A percentile compares a stretch with the other conserved stretches of the same genome.
phyloP scores from a whole-genome alignment of 2,329 filamentous ascomycete species.

The Ploettnerulaceae sp. region DNA sequence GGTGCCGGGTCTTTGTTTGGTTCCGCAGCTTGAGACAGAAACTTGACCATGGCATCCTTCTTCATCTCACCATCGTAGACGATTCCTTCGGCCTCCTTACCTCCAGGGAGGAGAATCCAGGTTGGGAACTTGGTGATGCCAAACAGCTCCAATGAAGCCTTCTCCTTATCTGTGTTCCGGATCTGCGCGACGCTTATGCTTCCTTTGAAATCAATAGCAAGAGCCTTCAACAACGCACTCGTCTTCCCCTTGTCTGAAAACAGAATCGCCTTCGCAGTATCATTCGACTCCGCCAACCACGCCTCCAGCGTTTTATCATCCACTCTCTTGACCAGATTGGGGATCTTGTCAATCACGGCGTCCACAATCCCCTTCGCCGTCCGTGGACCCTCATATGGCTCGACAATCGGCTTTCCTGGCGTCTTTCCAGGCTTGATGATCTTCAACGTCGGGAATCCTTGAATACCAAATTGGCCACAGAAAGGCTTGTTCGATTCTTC shows the following conservation, averaged over 20 bases:
- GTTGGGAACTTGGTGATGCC: conserved; percentile 74
- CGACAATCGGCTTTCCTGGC: conserved; percentile 70
- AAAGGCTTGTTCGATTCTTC: conserved; percentile 87
- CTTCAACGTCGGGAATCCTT: conserved; percentile 96
- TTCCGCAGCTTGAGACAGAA: conserved; percentile 71
- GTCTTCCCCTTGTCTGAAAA: conserved; percentile 93
- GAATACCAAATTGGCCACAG: conserved; percentile 78
- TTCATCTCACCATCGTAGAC: conserved; percentile 80
- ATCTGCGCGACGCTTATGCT: conserved; percentile 77
- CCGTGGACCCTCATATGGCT: conserved; percentile 84
- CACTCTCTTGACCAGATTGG: conserved; percentile 81
- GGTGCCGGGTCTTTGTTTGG: conserved; percentile 75
- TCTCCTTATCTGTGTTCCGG: conserved; percentile 66
- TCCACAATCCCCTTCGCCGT: conserved; percentile 85
- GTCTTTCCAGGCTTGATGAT: conserved; percentile 84
- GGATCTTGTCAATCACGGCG: conserved; percentile 79
- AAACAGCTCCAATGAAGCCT: conserved; percentile 65
- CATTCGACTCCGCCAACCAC: conserved; percentile 65
- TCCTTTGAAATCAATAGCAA: conserved; percentile 88
- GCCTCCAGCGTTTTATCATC: conserved; percentile 72
- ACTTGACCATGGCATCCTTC: conserved; percentile 75
- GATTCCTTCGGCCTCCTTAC: conserved; percentile 58
- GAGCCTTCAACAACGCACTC: conserved; percentile 72
- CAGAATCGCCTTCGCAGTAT: conserved; percentile 76
- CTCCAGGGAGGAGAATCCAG: conserved; percentile 72